These are phyloP conservation scores for Seminavis robusta DNA, from an alignment of 108 stramenopile genomes.

Conservation along the genomic window DNA sequence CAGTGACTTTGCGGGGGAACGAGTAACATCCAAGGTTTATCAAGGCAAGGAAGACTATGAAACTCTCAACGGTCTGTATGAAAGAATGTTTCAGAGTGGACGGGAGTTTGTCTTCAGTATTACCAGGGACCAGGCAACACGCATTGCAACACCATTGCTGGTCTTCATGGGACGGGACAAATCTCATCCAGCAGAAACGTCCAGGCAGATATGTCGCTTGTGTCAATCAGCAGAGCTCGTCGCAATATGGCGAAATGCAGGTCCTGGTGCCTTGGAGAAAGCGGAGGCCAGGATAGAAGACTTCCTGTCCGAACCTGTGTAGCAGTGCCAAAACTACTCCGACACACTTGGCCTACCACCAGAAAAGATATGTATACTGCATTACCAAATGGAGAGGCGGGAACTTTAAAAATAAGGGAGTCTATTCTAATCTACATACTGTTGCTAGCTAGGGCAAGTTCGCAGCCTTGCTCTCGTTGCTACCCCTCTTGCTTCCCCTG, in stretches of 20 bases:
- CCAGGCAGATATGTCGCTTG: constrained; percentile 3
- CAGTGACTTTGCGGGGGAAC: constrained; percentile 9
- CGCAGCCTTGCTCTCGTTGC: no score
- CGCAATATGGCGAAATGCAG: constrained; percentile 9
- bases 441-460: no score
- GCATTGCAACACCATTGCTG: background rate
- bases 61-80: background rate
- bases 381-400: no score
- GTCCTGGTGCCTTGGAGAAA: background rate
- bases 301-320: no score
- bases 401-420: no score
- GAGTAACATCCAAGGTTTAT: background rate
- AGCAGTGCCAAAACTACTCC: no score
- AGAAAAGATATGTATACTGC: no score
- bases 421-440: no score
- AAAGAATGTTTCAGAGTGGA: constrained; percentile 4
- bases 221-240: constrained; percentile 1
- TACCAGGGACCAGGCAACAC: constrained; percentile 1
- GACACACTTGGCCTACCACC: no score
- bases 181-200: constrained; percentile 8
- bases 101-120: constrained; percentile 12
- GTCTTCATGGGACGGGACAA: constrained; percentile 16
- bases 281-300: background rate
- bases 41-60: background rate
- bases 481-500: no score